Evolutionary conservation across 169 alveolate genomes (phyloP).

Genomic region (Plasmodium cynomolgi): DNA sequence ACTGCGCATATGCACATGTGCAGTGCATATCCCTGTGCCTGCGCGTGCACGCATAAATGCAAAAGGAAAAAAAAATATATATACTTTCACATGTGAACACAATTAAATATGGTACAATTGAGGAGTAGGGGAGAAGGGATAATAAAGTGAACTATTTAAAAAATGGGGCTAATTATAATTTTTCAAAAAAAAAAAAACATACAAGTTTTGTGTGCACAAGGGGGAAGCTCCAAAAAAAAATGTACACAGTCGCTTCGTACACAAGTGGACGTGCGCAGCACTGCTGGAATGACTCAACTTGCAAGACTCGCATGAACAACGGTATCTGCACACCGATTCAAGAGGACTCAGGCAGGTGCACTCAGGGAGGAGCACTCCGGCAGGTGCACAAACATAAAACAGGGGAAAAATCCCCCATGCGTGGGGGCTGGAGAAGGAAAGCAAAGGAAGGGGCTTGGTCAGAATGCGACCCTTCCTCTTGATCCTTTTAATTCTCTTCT

Average conservation of each 20-base stretch:
- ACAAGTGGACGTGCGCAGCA: background rate
- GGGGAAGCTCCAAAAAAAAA: background rate
- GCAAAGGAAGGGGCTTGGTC: background rate
- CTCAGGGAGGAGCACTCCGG: background rate
- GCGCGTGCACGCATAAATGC: background rate
- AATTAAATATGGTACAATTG: background rate
- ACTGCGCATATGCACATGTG: background rate
- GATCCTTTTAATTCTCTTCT: too few species aligned
- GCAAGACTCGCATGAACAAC: background rate
- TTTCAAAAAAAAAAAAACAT: slow-evolving; percentile 12
- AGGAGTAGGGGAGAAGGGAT: background rate
- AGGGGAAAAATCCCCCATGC: background rate
- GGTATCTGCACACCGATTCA: background rate
- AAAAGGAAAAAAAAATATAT: background rate
- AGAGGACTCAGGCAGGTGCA: background rate
- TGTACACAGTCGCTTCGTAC: background rate
- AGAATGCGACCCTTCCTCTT: background rate
- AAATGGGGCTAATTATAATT: slow-evolving; percentile 1
- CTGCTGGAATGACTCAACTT: background rate
- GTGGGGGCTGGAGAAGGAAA: background rate
- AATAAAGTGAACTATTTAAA: background rate
- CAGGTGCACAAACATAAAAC: background rate
- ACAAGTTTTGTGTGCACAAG: background rate
- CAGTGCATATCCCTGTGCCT: background rate
- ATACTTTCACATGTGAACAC: background rate